Conservation (phyloP, 169 alveolate species). For the Gregarina niphandrodes region DNA sequence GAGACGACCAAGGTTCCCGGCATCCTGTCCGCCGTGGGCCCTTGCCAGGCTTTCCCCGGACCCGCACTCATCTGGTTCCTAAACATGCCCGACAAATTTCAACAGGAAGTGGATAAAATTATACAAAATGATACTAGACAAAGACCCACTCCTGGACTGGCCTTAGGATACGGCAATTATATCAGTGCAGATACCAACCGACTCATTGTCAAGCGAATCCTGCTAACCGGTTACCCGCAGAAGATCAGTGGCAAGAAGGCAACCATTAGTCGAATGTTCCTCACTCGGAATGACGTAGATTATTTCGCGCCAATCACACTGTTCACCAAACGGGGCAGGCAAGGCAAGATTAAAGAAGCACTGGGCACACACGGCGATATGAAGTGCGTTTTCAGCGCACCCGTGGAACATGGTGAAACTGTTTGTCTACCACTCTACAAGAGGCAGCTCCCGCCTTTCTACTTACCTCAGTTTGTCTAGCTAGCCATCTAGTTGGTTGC, state of each 20-base stretch:
- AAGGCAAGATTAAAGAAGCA: constrained; percentile 83
- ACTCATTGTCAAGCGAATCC: constrained; percentile 74
- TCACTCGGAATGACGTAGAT: constrained; percentile 75
- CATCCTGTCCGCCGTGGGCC: not conserved
- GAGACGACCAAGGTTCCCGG: not conserved
- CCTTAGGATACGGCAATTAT: constrained; percentile 53
- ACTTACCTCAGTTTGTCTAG: no score
- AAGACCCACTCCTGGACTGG: not conserved
- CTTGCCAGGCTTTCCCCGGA: not conserved
- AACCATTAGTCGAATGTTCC: constrained; percentile 87
- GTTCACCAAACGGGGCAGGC: constrained; percentile 77
- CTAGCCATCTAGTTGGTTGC: no score
- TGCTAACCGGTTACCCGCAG: constrained; percentile 84
- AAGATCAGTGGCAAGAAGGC: constrained; percentile 78
- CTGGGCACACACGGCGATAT: constrained; percentile 98
- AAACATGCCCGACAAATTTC: no score
- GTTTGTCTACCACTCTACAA: no score
- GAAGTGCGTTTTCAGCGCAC: constrained; percentile 84
- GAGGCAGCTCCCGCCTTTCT: no score
- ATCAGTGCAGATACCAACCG: constrained; percentile 65
- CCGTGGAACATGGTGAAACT: constrained; percentile 73
- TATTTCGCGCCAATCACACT: constrained; percentile 87
- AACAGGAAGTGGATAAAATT: not conserved
- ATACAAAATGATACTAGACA: not conserved
- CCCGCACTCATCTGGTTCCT: not conserved